These are phyloP conservation scores for Petasospora rhodanensis DNA, from an alignment of 1,139 yeast species.

Conservation along the genomic window DNA sequence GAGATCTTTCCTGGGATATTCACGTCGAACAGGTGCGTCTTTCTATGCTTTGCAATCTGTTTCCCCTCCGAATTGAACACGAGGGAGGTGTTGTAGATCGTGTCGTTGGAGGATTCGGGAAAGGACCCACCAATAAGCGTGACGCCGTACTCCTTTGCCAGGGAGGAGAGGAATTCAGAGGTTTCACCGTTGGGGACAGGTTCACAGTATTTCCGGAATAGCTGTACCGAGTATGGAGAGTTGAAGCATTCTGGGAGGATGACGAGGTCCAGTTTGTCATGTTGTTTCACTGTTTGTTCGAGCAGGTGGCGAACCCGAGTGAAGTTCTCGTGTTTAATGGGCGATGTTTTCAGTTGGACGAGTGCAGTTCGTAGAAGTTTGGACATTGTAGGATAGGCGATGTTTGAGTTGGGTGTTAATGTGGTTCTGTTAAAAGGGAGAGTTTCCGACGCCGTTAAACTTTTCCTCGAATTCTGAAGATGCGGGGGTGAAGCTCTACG, in stretches of 20 bases:
- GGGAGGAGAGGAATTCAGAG: slow-evolving; percentile 48
- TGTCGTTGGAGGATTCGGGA: slow-evolving; percentile 61
- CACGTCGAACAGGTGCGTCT: slow-evolving; percentile 86
- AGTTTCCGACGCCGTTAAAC: too few relatives aligned
- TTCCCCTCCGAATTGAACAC: slow-evolving; percentile 70
- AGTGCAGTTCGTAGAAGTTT: slow-evolving; percentile 7
- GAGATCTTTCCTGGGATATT: slow-evolving; percentile 88
- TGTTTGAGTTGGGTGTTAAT: too few relatives aligned
- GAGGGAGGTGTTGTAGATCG: slow-evolving; percentile 76
- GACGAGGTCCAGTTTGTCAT: slow-evolving; percentile 36
- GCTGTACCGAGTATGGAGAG: slow-evolving; percentile 86
- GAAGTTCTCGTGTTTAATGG: slow-evolving; percentile 8
- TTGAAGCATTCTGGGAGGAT: slow-evolving; percentile 56
- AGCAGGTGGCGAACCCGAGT: slow-evolving; percentile 4
- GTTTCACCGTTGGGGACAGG: slow-evolving; percentile 63
- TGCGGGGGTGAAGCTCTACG: too few relatives aligned
- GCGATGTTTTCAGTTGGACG: slow-evolving; percentile 11
- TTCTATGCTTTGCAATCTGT: slow-evolving; percentile 80
- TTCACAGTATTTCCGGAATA: slow-evolving; percentile 85
- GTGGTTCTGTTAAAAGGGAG: too few relatives aligned
- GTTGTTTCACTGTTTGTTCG: slow-evolving; percentile 1
- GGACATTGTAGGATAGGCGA: too few relatives aligned
- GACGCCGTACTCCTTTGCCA: slow-evolving; percentile 61
- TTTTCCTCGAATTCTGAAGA: too few relatives aligned
- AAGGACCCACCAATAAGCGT: slow-evolving; percentile 85